Base-by-base conservation (phyloP, 2,329 filamentous ascomycete species). In the Colletotrichum incanum region DNA sequence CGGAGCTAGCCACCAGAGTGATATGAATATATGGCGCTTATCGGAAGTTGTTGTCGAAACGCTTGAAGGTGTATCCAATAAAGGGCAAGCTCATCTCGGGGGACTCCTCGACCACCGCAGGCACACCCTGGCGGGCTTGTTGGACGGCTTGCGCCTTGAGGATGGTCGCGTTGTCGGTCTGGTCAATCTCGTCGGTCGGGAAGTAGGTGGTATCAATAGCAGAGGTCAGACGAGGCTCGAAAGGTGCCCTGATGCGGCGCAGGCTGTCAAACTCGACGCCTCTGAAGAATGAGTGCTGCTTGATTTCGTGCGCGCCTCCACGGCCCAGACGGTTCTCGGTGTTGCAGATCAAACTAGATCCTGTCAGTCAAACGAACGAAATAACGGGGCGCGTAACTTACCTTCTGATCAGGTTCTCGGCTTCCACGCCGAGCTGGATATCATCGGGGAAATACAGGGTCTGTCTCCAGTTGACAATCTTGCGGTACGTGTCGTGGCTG, bases 161-260 rank as follows among this genome's bases (percentile, higher is more conserved):
- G 75, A 94, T 89, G 31, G 95, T 96, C 67, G 93, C 94, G 75
- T 95, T 98, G 82, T 98, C 95, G 67, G 95, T 96, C 86, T 98
- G 96, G 78, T 97, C 95, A 80, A 99, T 98, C 83, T 99, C 96
- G 80, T 99, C 96, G 64, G 95, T 98, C 12, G 96, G 96, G 91
- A 99, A 99, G 87, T 99, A 98, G 58, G 95, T 96, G 26, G 96
- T 98, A 81, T 99, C 96, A 78, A 98, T 93, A 82, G 96, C 96
- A 74, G 94, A 97, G 73, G 93, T 93, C 75, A 99, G 87, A 79
- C 95, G 94, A 3, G 96, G 96, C 85, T 98, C 96, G 80, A 99
- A 99, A 0, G 96, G 96, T 71, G 96, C 96, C 47, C 95, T 93
- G 79, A 99, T 98, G 73, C 93, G 92, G 75, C 96, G 94, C 76